Base-by-base conservation (phyloP, 768 basidiomycete species). In the Suillus cothurnatus region DNA sequence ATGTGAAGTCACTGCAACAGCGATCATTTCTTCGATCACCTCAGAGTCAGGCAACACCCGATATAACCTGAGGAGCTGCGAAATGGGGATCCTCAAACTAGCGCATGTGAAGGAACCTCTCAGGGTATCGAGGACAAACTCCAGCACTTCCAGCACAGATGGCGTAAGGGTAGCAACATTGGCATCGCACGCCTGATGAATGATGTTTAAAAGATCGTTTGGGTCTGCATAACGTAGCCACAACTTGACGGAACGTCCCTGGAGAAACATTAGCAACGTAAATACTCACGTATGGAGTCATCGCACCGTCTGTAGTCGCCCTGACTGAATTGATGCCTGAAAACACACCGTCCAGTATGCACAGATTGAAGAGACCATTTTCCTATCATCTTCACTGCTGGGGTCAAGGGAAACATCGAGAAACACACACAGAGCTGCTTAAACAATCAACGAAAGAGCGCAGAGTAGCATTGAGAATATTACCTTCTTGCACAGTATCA, bases 191-290 rank as follows among this genome's bases (percentile, higher is more conserved):
- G 38, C 39, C 17, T 41, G 64, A 67, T 86, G 83, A 14, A 92
- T 70, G 7, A 85, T 74, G 6, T 73, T 67, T 4, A 86, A 74
- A 3, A 87, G 71, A 19, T 81, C 80, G 3, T 76, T 68, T 3
- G 74, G 70, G 6, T 77, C 72, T 69, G 89, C 81, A 69, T 84
- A 90, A 47, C 77, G 80, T 50, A 90, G 77, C 91, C 91, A 93
- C 17, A 83, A 66, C 3, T 62, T 52, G 21, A 76, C 71, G 31
- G 72, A 55, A 58, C n/a, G 59, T 50, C 60, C 59, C 61, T 59
- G 39, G 47, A 26, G 32, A 39, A 41, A 17, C 8, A 28, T 59
- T 28, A 59, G 57, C 5, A n/a, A 32, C 19, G 26, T 21, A 7
- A 12, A 28, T 28, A 28, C 6, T 59, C 17, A 7, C 6, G 26